phyloP scores from a whole-genome alignment of 2,329 filamentous ascomycete genomes.

The Penicillium sp. region DNA sequence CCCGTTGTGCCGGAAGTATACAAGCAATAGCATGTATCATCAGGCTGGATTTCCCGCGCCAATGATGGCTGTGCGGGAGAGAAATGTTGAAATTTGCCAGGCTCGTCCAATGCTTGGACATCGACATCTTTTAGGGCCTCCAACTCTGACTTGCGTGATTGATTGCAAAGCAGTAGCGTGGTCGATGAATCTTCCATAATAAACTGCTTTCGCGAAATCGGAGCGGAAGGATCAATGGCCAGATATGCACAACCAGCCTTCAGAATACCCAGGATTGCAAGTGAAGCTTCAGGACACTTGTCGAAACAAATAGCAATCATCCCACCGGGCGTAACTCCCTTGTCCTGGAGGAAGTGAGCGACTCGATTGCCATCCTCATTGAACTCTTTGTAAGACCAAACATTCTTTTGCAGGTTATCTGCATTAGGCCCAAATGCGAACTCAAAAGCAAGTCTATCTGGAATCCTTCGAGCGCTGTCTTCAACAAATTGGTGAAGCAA shows the following conservation, averaged over 20 bases:
- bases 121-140: constrained; percentile 38
- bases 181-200: constrained; percentile 75
- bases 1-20: constrained; percentile 90
- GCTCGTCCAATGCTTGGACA: constrained; percentile 53
- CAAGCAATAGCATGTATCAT: constrained; percentile 75
- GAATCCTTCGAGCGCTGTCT: constrained; percentile 57
- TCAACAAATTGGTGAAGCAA: constrained; percentile 83
- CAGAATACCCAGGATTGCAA: constrained; percentile 77
- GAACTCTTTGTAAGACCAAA: constrained; percentile 77
- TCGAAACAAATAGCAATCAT: constrained; percentile 80
- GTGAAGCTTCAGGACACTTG: constrained; percentile 82
- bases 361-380: constrained; percentile 72
- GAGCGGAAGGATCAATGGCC: constrained; percentile 76
- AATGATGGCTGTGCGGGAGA: constrained; percentile 40
- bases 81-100: constrained; percentile 41
- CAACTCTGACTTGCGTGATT: constrained; percentile 48
- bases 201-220: constrained; percentile 72
- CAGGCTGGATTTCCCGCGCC: constrained; percentile 44
- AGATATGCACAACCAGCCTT: constrained; percentile 83
- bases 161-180: constrained; percentile 63
- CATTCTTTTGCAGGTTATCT: constrained; percentile 50
- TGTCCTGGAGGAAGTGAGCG: constrained; percentile 63
- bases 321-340: constrained; percentile 57
- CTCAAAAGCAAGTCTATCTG: constrained; percentile 70
- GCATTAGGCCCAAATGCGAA: constrained; percentile 66